Evolutionary conservation across 2,329 filamentous ascomycete species (phyloP).

Genomic region (Microdochium nivale): DNA sequence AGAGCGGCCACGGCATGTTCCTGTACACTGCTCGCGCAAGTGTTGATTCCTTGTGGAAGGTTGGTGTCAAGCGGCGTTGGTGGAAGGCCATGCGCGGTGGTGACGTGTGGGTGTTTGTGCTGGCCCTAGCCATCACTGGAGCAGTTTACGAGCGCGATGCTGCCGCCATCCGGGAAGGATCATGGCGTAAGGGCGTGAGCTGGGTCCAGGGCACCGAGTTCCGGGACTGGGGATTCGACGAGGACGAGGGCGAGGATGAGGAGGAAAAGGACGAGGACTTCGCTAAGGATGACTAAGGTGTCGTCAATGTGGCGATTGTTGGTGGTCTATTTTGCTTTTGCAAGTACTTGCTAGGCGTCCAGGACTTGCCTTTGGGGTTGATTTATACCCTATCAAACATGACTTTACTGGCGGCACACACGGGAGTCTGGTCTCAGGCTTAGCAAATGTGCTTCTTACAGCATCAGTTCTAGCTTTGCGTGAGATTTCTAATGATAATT

Average conservation of each 20-base stretch:
- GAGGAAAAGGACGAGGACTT: constrained; percentile 28
- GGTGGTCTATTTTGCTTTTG: not conserved
- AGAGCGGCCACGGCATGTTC: constrained; percentile 59
- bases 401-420: not conserved
- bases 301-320: not conserved
- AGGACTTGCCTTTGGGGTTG: not conserved
- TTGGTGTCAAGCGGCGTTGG: constrained; percentile 82
- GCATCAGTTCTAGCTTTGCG: not conserved
- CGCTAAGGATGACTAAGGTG: not conserved
- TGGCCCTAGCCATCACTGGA: constrained; percentile 70
- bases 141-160: constrained; percentile 68
- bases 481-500: not conserved
- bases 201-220: constrained; percentile 71
- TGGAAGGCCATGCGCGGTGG: constrained; percentile 78
- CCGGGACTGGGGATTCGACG: constrained; percentile 53
- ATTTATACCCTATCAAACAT: not conserved
- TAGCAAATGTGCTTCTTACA: no score
- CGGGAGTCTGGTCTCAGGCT: no score
- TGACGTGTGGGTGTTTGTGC: constrained; percentile 76
- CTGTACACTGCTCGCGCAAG: constrained; percentile 72
- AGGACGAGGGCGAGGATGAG: constrained; percentile 42
- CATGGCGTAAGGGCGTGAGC: constrained; percentile 63
- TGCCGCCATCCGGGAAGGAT: constrained; percentile 55
- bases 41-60: constrained; percentile 82
- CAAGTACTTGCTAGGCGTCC: not conserved